Evolutionary conservation across 495 filamentous ascomycete species (phyloP).

Genomic region (Neurospora africana): DNA sequence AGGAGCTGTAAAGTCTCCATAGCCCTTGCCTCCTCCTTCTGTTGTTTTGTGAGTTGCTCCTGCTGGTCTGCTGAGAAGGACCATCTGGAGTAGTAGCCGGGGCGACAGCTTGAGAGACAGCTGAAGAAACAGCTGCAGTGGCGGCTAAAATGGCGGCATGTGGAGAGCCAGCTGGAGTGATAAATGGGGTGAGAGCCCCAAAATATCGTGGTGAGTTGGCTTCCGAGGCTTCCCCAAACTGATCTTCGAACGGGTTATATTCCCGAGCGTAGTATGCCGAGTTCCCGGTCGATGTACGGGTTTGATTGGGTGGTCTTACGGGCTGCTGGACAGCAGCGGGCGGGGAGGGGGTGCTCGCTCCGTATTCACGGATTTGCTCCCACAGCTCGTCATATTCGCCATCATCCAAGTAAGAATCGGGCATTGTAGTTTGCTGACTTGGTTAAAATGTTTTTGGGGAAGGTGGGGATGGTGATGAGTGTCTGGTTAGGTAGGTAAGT

Average conservation of each 20-base stretch:
- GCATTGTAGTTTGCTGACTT: neutral
- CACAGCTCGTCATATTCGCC: neutral
- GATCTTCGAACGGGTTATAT: neutral
- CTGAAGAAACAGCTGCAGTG: neutral
- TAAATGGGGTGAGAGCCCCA: neutral
- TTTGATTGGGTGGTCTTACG: neutral
- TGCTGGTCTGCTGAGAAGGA: neutral
- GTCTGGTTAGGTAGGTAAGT: neutral
- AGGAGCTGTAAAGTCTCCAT: neutral
- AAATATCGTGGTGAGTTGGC: neutral
- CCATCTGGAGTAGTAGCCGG: neutral
- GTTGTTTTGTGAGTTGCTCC: neutral
- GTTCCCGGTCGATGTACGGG: neutral
- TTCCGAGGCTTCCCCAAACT: neutral
- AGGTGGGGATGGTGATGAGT: neutral
- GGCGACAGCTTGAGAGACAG: neutral
- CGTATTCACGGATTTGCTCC: neutral
- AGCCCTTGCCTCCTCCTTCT: neutral
- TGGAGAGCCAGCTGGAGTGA: neutral
- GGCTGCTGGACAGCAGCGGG: neutral
- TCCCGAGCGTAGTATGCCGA: neutral
- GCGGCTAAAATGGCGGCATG: neutral
- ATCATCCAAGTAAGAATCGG: neutral
- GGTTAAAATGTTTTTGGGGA: neutral
- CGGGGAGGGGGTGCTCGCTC: neutral